Evolutionary conservation across 352 stramenopile genomes (phyloP).

Genomic region (Phytophthora sp.): DNA sequence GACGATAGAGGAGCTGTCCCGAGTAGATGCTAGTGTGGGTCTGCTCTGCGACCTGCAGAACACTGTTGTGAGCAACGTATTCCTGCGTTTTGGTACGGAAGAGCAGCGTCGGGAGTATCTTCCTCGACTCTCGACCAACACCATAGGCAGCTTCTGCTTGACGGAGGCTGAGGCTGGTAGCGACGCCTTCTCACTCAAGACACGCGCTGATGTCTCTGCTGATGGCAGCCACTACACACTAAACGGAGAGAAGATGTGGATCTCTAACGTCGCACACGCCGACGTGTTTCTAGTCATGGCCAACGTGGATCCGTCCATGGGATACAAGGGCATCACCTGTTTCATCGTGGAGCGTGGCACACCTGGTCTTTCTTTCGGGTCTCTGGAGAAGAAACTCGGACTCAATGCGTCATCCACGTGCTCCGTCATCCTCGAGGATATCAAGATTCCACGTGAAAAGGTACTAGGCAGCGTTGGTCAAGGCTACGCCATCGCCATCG

Average conservation of each 20-base stretch:
- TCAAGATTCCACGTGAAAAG: conserved; percentile 87
- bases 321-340: conserved; percentile 96
- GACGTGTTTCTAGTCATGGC: conserved; percentile 95
- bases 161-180: conserved; percentile 93
- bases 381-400: conserved; percentile 95
- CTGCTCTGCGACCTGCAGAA: conserved; percentile 96
- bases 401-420: conserved; percentile 94
- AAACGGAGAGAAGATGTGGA: conserved; percentile 96
- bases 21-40: conserved; percentile 94
- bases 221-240: conserved; percentile 93
- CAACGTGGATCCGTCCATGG: conserved; percentile 80
- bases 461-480: conserved; percentile 90
- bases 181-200: conserved; percentile 96
- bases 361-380: conserved; percentile 87
- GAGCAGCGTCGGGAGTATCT: conserved; percentile 87
- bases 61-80: conserved; percentile 94
- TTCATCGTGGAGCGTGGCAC: conserved; percentile 94
- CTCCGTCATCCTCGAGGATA: conserved; percentile 91
- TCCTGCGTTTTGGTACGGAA: conserved; percentile 75
- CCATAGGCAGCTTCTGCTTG: conserved; percentile 94
- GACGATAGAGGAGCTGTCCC: conserved; percentile 95
- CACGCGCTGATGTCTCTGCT: conserved; percentile 76
- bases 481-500: conserved; percentile 95
- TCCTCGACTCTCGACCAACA: conserved; percentile 66
- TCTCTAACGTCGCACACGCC: conserved; percentile 93